Evolutionary conservation across 1,284 basidiomycete genomes (phyloP).

Genomic region (Ustilago hordei): DNA sequence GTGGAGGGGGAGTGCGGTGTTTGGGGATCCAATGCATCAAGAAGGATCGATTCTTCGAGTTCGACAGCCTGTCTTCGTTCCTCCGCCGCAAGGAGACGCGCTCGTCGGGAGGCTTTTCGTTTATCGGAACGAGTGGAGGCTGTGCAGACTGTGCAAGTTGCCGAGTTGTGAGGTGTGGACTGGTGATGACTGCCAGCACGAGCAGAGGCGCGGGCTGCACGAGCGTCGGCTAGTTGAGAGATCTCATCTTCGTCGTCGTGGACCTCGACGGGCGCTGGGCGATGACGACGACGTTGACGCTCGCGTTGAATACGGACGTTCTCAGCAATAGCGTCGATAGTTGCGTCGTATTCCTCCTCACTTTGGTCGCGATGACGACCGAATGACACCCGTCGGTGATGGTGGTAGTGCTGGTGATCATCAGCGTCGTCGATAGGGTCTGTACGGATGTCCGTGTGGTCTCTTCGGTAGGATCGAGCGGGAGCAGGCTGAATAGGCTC

Average conservation of each 20-base stretch:
- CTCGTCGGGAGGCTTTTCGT: slow-evolving; percentile 32
- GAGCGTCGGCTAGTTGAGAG: slow-evolving; percentile 41
- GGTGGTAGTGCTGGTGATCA: slow-evolving; percentile 21
- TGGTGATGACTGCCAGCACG: slow-evolving; percentile 4
- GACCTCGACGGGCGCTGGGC: not conserved
- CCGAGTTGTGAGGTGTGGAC: slow-evolving; percentile 25
- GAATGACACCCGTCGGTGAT: slow-evolving; percentile 27
- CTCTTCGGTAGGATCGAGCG: not conserved
- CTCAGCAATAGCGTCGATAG: slow-evolving; percentile 42
- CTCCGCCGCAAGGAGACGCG: slow-evolving; percentile 27
- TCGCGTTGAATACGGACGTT: slow-evolving; percentile 35
- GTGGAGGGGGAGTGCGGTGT: not conserved
- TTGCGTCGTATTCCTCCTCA: slow-evolving; percentile 42
- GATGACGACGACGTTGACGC: slow-evolving; percentile 15
- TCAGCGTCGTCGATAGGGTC: slow-evolving; percentile 25
- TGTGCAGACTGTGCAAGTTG: slow-evolving; percentile 46
- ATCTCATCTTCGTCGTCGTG: slow-evolving; percentile 49
- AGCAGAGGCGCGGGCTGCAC: slow-evolving; percentile 30
- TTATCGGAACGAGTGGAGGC: slow-evolving; percentile 13
- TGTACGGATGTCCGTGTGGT: slow-evolving; percentile 23
- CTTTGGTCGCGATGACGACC: slow-evolving; percentile 8
- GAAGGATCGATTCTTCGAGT: slow-evolving; percentile 42
- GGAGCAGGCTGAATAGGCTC: slow-evolving; percentile 26
- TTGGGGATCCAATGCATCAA: slow-evolving; percentile 17
- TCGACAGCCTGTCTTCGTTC: slow-evolving; percentile 21